phyloP scores from a whole-genome alignment of 306 rosid species.

The Sesbania bispinosa region DNA sequence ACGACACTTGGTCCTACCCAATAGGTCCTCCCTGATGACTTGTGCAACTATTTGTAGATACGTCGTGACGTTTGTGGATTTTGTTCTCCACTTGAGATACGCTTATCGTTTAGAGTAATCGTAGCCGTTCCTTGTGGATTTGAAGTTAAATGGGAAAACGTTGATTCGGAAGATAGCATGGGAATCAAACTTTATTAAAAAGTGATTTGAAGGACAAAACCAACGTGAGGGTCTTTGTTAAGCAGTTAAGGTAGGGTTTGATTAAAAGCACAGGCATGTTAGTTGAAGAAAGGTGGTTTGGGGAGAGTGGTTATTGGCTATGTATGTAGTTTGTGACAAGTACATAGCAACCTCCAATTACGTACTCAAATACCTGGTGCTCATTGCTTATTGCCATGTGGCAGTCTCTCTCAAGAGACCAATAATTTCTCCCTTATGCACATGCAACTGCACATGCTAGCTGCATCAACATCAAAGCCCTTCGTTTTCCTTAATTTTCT shows the following conservation, averaged over 20 bases:
- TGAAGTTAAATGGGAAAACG: neutral
- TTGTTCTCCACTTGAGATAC: constrained; percentile 15
- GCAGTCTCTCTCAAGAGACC: constrained; percentile 36
- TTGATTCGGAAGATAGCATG: constrained; percentile 1
- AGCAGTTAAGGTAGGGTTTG: constrained; percentile 35
- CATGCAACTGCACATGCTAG: constrained; percentile 34
- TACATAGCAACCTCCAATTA: constrained; percentile 42
- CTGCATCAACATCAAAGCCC: constrained; percentile 41
- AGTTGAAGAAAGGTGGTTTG: constrained; percentile 29
- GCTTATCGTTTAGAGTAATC: constrained; percentile 15
- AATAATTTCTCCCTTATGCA: constrained; percentile 34
- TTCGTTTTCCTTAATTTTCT: neutral
- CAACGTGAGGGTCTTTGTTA: constrained; percentile 55
- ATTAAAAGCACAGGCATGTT: constrained; percentile 48
- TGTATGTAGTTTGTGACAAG: constrained; percentile 41
- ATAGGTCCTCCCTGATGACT: constrained; percentile 20
- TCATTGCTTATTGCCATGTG: constrained; percentile 20
- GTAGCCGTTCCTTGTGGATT: constrained; percentile 10
- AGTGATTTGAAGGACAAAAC: constrained; percentile 30
- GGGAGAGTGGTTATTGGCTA: constrained; percentile 1
- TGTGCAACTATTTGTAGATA: constrained; percentile 1
- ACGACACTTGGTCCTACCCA: constrained; percentile 38
- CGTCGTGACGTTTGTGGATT: constrained; percentile 27
- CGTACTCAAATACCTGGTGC: constrained; percentile 28
- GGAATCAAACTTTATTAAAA: constrained; percentile 21